These are phyloP conservation scores for Trametes versicolor DNA, from an alignment of 1,284 basidiomycete genomes.

Conservation along the genomic window DNA sequence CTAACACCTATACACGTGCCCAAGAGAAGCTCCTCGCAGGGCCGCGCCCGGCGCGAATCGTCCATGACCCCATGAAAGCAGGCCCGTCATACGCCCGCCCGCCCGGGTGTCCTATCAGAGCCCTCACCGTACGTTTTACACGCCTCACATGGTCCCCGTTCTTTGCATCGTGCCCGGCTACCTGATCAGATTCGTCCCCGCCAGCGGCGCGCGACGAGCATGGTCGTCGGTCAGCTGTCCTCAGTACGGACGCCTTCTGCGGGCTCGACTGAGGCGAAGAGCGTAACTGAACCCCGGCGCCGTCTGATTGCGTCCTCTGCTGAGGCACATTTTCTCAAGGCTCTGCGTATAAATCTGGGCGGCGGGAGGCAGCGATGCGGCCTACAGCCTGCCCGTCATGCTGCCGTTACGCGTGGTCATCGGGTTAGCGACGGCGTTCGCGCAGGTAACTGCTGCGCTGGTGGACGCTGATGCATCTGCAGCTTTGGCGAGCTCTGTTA, in stretches of 20 bases:
- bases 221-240: conserved; percentile 23
- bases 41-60: conserved; percentile 16
- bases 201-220: conserved; percentile 8
- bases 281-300: conserved; percentile 1
- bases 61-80: not conserved
- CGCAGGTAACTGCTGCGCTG: not conserved
- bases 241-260: not conserved
- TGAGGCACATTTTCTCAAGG: conserved; percentile 8
- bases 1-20: conserved; percentile 22
- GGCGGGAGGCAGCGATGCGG: not conserved
- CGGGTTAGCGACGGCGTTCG: conserved; percentile 4
- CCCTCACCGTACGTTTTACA: not conserved
- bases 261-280: conserved; percentile 15
- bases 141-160: conserved; percentile 23
- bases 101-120: conserved; percentile 17
- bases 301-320: conserved; percentile 27
- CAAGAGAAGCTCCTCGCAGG: conserved; percentile 9
- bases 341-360: conserved; percentile 9
- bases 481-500: conserved; percentile 5
- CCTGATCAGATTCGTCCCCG: conserved; percentile 1
- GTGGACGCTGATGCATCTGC: conserved; percentile 16
- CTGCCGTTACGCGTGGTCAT: conserved; percentile 14
- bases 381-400: conserved; percentile 10
- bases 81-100: conserved; percentile 21
- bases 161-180: conserved; percentile 15